phyloP scores from a whole-genome alignment of 2,329 filamentous ascomycete species.

The Aspergillus novofumigatus region DNA sequence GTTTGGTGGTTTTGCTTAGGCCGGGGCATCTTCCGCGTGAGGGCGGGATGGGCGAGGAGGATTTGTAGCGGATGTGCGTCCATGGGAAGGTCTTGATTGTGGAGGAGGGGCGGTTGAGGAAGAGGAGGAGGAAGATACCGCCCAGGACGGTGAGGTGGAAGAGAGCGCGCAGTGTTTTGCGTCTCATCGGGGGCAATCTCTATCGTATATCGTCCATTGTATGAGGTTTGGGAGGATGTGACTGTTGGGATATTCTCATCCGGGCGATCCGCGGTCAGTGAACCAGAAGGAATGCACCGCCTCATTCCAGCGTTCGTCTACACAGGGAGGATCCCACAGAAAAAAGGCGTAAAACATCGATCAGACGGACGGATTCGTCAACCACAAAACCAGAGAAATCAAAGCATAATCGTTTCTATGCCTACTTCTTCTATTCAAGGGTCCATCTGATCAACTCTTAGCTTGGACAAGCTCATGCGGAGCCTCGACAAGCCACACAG shows the following conservation, averaged over 20 bases:
- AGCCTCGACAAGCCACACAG: background rate
- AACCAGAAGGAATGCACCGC: too few relatives aligned
- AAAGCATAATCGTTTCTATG: too few relatives aligned
- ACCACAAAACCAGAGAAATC: background rate
- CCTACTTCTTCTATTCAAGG: background rate
- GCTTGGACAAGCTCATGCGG: background rate
- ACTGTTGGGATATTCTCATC: background rate
- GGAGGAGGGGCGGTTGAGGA: slow-evolving; percentile 31
- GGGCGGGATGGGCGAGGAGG: slow-evolving; percentile 32
- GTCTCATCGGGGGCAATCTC: slow-evolving; percentile 22
- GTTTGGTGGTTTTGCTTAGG: slow-evolving; percentile 35
- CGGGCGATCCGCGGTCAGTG: background rate
- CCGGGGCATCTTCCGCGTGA: slow-evolving; percentile 43
- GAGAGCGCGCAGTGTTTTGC: slow-evolving; percentile 33
- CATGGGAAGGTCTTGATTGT: slow-evolving; percentile 38
- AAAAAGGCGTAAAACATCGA: background rate
- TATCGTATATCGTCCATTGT: too few relatives aligned
- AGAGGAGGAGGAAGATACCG: slow-evolving; percentile 35
- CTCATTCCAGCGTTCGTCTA: background rate
- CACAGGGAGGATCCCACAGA: background rate
- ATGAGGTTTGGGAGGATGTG: too few relatives aligned
- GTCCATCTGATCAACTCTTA: background rate
- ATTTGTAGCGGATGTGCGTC: slow-evolving; percentile 42
- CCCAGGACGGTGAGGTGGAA: slow-evolving; percentile 35
- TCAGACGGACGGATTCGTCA: background rate